Conservation (phyloP, 257 asterid species). For the Rauvolfia tetraphylla region DNA sequence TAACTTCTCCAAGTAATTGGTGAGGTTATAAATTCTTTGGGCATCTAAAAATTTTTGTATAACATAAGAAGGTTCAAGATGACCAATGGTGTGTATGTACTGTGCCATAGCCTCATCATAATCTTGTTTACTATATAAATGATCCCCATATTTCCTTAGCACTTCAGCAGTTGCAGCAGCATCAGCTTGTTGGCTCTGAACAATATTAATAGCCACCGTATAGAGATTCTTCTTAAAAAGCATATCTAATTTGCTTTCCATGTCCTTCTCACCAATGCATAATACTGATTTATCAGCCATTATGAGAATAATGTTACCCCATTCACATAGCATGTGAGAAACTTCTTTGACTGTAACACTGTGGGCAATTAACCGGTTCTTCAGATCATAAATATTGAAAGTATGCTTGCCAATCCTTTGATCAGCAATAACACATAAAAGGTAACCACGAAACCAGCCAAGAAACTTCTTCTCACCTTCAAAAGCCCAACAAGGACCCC, state of each 20-base stretch:
- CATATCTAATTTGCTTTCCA: slow-evolving; percentile 97
- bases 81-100: slow-evolving; percentile 81
- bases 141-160: slow-evolving; percentile 92
- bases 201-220: slow-evolving; percentile 86
- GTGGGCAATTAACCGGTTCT: slow-evolving; percentile 85
- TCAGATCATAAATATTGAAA: slow-evolving; percentile 80
- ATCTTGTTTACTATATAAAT: slow-evolving; percentile 73
- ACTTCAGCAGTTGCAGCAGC: slow-evolving; percentile 96
- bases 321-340: slow-evolving; percentile 93
- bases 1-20: slow-evolving; percentile 89
- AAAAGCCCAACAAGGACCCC: slow-evolving; percentile 99
- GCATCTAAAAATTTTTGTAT: slow-evolving; percentile 97
- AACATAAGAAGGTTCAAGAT: slow-evolving; percentile 94
- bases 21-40: slow-evolving; percentile 85
- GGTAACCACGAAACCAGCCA: slow-evolving; percentile 96
- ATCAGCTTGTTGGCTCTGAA: slow-evolving; percentile 96
- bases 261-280: slow-evolving; percentile 88
- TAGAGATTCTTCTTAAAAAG: slow-evolving; percentile 96
- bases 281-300: slow-evolving; percentile 80
- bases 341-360: slow-evolving; percentile 69
- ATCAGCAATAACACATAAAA: slow-evolving; percentile 79
- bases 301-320: slow-evolving; percentile 88
- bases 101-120: slow-evolving; percentile 95
- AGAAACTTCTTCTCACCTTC: slow-evolving; percentile 90
- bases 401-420: slow-evolving; percentile 69